Evolutionary conservation across 352 stramenopile genomes (phyloP), one percentile per base, ranked within the genome.

Genomic region (Globisporangium rhizosaccharum): DNA sequence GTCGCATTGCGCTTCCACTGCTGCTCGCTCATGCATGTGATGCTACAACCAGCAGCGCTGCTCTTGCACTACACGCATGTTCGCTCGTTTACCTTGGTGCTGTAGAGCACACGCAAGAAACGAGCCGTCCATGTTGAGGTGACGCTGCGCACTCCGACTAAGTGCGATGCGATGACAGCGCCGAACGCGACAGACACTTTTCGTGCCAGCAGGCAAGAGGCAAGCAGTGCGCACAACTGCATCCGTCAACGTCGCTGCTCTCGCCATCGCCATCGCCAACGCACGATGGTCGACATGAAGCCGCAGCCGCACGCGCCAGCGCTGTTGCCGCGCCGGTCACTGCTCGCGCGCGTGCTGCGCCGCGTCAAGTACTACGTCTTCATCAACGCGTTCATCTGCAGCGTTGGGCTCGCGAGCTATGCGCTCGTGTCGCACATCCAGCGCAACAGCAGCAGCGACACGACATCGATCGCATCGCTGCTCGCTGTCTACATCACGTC

Each of bases 311-410:
- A 36, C 4, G 28, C 26, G n/a, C 30, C 50, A 45, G 28, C 14
- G 10, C 15, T 18, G 18, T 30, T 26, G 18, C 18, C 17, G 45
- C 45, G n/a, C 18, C 47, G 25, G 14, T 44, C 58, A 23, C 33
- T 18, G 23, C 14, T 50, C 7, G 53, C 66, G 53, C 63, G 68
- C 2, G 17, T 79, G 28, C 63, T 75, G 61, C 76, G 84, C 37
- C 75, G 78, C 36, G 70, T 70, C 66, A 92, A 90, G 72, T 94
- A 85, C 68, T 94, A 94, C 71, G 52, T 66, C 18, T 51, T 94
- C 57, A 88, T 94, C 67, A 94, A 94, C 59, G 70, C 73, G 18
- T 94, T 94, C 67, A 91, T 90, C 62, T 87, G 70, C 59, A 71
- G 68, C 41, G 66, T 94, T 39, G 75, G 63, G 6, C 25, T 72